Evolutionary conservation across 2,329 filamentous ascomycete genomes (phyloP), one percentile per base, ranked within the genome.

Genomic region (Ophiocordyceps camponoti-floridani): DNA sequence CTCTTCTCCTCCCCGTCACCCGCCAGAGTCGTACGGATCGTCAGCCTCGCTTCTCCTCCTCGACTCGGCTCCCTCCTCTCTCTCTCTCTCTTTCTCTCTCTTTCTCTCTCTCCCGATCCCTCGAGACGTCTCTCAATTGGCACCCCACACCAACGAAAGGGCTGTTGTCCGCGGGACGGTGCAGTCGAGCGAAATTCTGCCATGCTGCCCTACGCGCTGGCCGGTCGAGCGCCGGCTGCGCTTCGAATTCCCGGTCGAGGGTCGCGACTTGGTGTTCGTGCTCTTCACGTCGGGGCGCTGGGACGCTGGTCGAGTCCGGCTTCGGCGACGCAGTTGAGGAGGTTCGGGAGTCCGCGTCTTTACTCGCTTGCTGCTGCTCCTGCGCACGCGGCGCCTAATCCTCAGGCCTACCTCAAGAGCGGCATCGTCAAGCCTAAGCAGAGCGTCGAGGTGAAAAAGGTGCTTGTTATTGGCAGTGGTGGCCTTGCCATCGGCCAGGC

Each of bases 401-500:
- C 87, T 44, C 79, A 88, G 66, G 84, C 88, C 49, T 94, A 94
- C 64, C 70, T 95, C 54, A 79, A 86, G 59, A 94, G 85, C 65
- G 88, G 87, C 54, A 82, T 79, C 48, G 80, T 95, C 59, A 83
- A 87, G 62, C 80, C 82, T 47, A 74, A 75, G 56, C 73, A 89
- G 56, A 68, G 79, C 44, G 84, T 96, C 40, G 72, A 78, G 46
- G 85, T 89, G 53, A 93, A 93, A 72, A 96, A 96, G 70, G 88
- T 94, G 13, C 76, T 98, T 46, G 82, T 98, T 27, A 94, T 96
- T 69, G 89, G 89, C 47, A 88, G 82, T 66, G 89, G 89, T 68
- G 89, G 89, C 64, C 74, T 96, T 54, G 86, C 85, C 62, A 96
- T 96, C 75, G 89, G 89, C 51, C 89, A 96, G 67, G 89, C 89